Conservation (phyloP, 495 filamentous ascomycete genomes). For the Pyronema domesticum region DNA sequence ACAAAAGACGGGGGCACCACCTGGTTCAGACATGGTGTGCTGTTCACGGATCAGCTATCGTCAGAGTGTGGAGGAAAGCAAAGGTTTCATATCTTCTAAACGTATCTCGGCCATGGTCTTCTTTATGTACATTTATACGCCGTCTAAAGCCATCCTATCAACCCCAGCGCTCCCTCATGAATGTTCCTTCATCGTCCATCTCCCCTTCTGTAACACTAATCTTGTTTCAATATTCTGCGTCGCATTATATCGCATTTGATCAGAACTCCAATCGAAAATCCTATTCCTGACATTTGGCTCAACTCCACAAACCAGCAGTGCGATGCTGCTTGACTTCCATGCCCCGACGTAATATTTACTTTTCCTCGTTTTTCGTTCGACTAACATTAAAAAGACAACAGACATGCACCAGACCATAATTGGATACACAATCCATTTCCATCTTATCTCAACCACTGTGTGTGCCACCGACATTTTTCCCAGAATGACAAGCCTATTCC, state of each 20-base stretch:
- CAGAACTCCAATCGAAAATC: constrained; percentile 10
- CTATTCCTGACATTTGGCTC: constrained; percentile 7
- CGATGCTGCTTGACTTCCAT: constrained; percentile 12
- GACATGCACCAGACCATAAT: constrained; percentile 10
- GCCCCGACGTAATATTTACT: constrained; percentile 3
- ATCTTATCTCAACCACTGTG: constrained; percentile 9
- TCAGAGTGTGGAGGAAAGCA: not conserved
- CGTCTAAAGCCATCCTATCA: no score
- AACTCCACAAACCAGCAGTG: constrained; percentile 15
- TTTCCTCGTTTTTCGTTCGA: constrained; percentile 3
- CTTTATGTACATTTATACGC: no score
- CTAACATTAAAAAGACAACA: constrained; percentile 7
- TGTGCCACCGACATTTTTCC: constrained; percentile 1
- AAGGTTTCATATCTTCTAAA: not conserved
- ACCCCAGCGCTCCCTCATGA: no score
- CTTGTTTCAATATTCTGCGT: no score
- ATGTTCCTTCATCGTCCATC: no score
- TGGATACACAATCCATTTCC: constrained; percentile 16
- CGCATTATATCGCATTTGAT: constrained; percentile 11
- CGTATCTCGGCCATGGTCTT: no score
- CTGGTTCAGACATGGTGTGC: not conserved
- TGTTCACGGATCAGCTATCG: not conserved
- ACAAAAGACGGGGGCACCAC: not conserved
- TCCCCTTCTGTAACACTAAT: no score
- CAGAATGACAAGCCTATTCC: not conserved